Percentiles rank a stretch among this genome's conserved stretches.
Evolutionary conservation across 495 filamentous ascomycete species (phyloP).

Genomic region (Aspergillus steynii): DNA sequence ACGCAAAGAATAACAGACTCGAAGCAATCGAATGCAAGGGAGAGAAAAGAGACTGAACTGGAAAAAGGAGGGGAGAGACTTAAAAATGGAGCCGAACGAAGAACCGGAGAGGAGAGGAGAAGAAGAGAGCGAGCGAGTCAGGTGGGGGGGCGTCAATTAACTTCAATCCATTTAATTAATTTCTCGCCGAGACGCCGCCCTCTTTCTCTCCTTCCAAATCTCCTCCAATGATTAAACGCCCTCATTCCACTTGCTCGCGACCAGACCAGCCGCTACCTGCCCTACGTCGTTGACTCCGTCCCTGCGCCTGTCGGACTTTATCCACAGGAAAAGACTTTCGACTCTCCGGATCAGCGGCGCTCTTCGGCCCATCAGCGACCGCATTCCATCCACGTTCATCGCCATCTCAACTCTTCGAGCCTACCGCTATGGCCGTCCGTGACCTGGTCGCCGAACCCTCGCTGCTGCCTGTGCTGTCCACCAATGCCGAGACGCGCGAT

Average conservation of each 20-base stretch:
- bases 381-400: slow-evolving; percentile 22
- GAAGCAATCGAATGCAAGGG: slow-evolving; percentile 12
- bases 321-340: background rate
- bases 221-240: background rate
- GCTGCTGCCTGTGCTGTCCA: slow-evolving; percentile 68
- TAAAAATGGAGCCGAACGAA: slow-evolving; percentile 6
- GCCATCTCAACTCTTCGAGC: slow-evolving; percentile 1
- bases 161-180: background rate
- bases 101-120: slow-evolving; percentile 10
- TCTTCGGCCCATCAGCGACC: slow-evolving; percentile 15
- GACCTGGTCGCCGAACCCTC: slow-evolving; percentile 69
- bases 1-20: background rate
- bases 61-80: slow-evolving; percentile 5
- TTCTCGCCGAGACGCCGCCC: slow-evolving; percentile 2
- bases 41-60: slow-evolving; percentile 4
- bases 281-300: background rate
- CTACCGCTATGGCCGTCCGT: slow-evolving; percentile 48
- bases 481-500: slow-evolving; percentile 66
- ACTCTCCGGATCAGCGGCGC: background rate
- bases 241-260: background rate
- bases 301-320: background rate
- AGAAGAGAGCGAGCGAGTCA: slow-evolving; percentile 8
- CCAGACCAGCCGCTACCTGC: background rate
- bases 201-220: slow-evolving; percentile 14
- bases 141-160: slow-evolving; percentile 7